Evolutionary conservation across 2,329 filamentous ascomycete genomes (phyloP), one percentile per base, ranked within the genome.

Genomic region (Exophiala sp.): DNA sequence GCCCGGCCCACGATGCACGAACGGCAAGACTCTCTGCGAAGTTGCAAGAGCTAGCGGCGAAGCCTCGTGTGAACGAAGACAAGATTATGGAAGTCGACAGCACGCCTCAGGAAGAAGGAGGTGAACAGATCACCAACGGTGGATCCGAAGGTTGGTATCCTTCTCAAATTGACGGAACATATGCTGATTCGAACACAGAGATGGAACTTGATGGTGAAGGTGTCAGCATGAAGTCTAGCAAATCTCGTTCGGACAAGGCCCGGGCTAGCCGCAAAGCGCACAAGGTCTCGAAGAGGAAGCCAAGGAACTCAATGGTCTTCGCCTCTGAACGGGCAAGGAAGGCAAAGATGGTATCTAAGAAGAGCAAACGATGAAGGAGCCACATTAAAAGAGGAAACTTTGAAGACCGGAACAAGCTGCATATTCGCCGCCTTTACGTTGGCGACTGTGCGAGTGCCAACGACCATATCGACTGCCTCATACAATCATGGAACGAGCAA

Each of bases 11-110:
- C 70, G 76, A 80, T 65, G 91, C 88, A 42, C 83, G 92, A 63
- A 86, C 85, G 49, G 86, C 91, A 72, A 86, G 92, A 62, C 82
- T 96, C 34, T 90, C 89, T 36, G 87, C 88, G 57, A 96, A 94
- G 74, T 78, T 96, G 56, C 78, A 91, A 66, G 90, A 91, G 69
- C 71, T 95, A 64, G 88, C 87, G 43, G 79, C 85, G 53, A 85
- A 91, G 67, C 85, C 89, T 56, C 90, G 88, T 70, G 85, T 88
- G 46, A 52, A 50, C 8, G 20, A 52, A 11, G 60, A 62, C 18
- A 62, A 60, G 40, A 36, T 38, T 16, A 70, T 72, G 51, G 70
- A 76, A 40, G 75, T 78, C 63, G 74, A 78, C 39, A 74, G 76
- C 46, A 69, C 62, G 24, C 62, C 64, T 44, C 66, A 55, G 42